A percentile compares a stretch with the other conserved stretches of the same genome.
Evolutionary conservation across 352 stramenopile genomes (phyloP).

Genomic region (Globisporangium orthogonon): DNA sequence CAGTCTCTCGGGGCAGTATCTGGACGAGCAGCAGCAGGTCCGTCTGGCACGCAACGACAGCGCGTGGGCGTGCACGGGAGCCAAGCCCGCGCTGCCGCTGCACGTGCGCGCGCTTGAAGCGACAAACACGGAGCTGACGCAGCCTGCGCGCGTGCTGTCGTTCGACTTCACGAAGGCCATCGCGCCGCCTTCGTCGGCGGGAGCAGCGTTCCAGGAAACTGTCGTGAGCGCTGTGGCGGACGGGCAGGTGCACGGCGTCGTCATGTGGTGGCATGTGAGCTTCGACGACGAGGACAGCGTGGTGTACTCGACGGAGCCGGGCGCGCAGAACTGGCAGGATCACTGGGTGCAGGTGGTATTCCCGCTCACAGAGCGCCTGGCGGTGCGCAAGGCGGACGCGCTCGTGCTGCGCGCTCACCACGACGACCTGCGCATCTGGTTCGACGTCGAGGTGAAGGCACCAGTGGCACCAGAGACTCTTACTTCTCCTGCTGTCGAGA

Average conservation of each 20-base stretch:
- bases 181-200: constrained; percentile 3
- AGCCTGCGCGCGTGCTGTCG: constrained; percentile 33
- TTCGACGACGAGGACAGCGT: constrained; percentile 45
- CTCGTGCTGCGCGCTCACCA: constrained; percentile 52
- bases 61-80: constrained; percentile 56
- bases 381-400: constrained; percentile 14
- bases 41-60: constrained; percentile 45
- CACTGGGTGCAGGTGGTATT: constrained; percentile 81
- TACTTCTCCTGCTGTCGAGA: too few relatives aligned
- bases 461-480: too few relatives aligned
- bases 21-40: constrained; percentile 23
- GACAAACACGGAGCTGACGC: constrained; percentile 35
- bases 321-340: constrained; percentile 74
- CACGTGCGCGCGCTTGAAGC: constrained; percentile 45
- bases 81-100: constrained; percentile 53
- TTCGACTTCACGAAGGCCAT: constrained; percentile 61
- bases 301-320: constrained; percentile 62
- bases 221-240: constrained; percentile 22
- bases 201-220: constrained; percentile 20
- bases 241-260: constrained; percentile 51
- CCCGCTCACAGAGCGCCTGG: constrained; percentile 32
- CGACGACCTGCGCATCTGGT: constrained; percentile 78
- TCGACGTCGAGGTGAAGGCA: constrained; percentile 37
- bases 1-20: constrained; percentile 28
- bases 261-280: constrained; percentile 80